Evolutionary conservation across 2,329 filamentous ascomycete genomes (phyloP).

Genomic region (Diaporthe sp.): DNA sequence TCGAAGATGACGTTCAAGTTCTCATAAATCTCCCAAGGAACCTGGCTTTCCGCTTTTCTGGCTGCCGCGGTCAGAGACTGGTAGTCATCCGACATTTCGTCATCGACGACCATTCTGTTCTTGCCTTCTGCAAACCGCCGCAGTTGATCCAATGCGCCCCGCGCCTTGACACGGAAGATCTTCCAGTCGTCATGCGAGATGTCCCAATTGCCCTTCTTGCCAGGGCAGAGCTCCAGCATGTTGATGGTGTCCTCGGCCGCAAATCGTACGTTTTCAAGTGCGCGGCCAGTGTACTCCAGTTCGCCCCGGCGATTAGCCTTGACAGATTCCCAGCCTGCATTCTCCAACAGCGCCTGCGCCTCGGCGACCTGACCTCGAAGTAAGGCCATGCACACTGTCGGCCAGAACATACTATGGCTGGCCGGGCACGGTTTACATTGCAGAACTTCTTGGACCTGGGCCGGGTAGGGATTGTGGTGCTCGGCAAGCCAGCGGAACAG

Average conservation of each 20-base stretch:
- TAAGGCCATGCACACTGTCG: constrained; percentile 79
- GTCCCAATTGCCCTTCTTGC: constrained; percentile 81
- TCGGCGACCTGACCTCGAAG: constrained; percentile 80
- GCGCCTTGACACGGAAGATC: constrained; percentile 82
- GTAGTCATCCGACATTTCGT: constrained; percentile 49
- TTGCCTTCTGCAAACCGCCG: constrained; percentile 84
- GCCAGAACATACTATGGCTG: constrained; percentile 85
- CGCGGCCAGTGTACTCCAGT: constrained; percentile 78
- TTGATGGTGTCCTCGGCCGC: constrained; percentile 77
- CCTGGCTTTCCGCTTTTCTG: constrained; percentile 84
- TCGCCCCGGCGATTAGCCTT: constrained; percentile 75
- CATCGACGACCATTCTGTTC: constrained; percentile 51
- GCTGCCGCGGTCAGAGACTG: constrained; percentile 73
- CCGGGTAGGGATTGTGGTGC: constrained; percentile 79
- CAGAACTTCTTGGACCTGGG: constrained; percentile 75
- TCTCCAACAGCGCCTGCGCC: constrained; percentile 76
- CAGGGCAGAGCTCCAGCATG: constrained; percentile 81
- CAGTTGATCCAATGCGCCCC: constrained; percentile 77
- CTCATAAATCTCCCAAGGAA: constrained; percentile 92
- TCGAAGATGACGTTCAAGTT: constrained; percentile 85
- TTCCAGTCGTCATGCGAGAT: constrained; percentile 85
- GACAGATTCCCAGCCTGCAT: constrained; percentile 84
- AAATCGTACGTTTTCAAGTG: constrained; percentile 82
- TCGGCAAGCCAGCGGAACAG: constrained; percentile 86
- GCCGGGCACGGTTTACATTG: constrained; percentile 79